Evolutionary conservation across 441 rosid genomes (phyloP).

Genomic region (Hypseocharis bilobata): DNA sequence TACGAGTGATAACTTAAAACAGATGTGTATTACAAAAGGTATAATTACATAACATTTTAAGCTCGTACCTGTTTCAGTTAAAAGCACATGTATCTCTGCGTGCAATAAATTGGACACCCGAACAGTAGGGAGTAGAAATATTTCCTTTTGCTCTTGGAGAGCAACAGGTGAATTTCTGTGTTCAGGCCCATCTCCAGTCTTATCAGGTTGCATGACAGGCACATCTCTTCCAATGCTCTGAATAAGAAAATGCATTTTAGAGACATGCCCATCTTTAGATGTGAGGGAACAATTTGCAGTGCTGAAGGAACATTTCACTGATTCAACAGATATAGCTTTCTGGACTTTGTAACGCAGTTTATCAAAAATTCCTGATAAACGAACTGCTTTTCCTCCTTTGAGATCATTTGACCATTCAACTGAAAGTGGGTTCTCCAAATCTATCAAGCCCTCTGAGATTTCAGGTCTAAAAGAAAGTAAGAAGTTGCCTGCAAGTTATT

Average conservation of each 20-base stretch:
- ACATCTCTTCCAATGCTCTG: slow-evolving; percentile 67
- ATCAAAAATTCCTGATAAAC: slow-evolving; percentile 76
- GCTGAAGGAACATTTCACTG: slow-evolving; percentile 57
- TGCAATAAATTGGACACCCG: slow-evolving; percentile 65
- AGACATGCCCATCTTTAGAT: slow-evolving; percentile 37
- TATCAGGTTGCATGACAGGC: slow-evolving; percentile 57
- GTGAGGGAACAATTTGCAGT: slow-evolving; percentile 60
- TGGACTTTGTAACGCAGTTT: slow-evolving; percentile 70
- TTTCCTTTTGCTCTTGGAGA: slow-evolving; percentile 76
- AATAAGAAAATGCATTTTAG: slow-evolving; percentile 70
- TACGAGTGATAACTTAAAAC: slow-evolving; percentile 20
- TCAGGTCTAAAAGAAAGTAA: slow-evolving; percentile 86
- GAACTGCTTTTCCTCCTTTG: slow-evolving; percentile 84
- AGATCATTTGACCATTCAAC: slow-evolving; percentile 87
- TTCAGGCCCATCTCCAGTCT: slow-evolving; percentile 35
- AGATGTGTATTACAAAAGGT: slow-evolving; percentile 11
- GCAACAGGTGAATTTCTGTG: slow-evolving; percentile 42
- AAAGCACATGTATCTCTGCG: slow-evolving; percentile 56
- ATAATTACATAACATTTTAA: slow-evolving; percentile 19
- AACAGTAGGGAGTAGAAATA: slow-evolving; percentile 84
- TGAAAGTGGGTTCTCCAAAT: slow-evolving; percentile 36
- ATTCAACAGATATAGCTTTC: slow-evolving; percentile 54
- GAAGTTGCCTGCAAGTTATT: slow-evolving; percentile 69
- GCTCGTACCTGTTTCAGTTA: slow-evolving; percentile 65
- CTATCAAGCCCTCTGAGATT: slow-evolving; percentile 34